Conservation (phyloP, 345 rosid species). For the Eucalyptus tenuipes region DNA sequence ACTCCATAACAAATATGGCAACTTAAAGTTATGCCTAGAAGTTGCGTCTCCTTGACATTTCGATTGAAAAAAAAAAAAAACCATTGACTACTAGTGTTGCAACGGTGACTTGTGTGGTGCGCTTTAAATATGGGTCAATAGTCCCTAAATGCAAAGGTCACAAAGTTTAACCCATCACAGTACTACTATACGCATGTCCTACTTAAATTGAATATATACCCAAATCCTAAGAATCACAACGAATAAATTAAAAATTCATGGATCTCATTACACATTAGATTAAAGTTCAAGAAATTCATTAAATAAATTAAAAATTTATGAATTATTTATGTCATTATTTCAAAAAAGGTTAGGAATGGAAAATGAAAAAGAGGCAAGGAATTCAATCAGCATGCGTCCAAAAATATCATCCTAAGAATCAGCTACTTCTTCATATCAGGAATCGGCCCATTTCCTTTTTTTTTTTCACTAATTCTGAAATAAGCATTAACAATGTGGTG, state of each 20-base stretch:
- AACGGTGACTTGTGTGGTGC: accelerated
- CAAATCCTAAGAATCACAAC: accelerated
- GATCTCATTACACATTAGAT: accelerated
- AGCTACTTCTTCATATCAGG: background rate
- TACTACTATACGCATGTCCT: accelerated
- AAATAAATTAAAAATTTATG: too few species aligned
- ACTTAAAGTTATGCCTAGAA: background rate
- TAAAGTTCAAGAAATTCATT: too few species aligned
- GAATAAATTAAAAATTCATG: accelerated
- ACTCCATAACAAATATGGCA: background rate
- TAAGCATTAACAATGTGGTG: background rate
- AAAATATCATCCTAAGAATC: background rate
- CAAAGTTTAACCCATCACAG: accelerated
- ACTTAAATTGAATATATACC: too few species aligned
- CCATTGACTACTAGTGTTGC: background rate
- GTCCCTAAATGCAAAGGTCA: background rate
- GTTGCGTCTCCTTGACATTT: accelerated
- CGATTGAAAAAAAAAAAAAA: background rate
- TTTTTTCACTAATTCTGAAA: background rate
- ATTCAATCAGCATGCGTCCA: background rate
- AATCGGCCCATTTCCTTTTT: background rate
- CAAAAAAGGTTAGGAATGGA: background rate
- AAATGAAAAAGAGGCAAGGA: background rate
- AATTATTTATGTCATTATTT: accelerated
- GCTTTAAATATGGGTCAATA: background rate